Conservation (phyloP, 2,329 filamentous ascomycete genomes). For the Colletotrichum sp. region DNA sequence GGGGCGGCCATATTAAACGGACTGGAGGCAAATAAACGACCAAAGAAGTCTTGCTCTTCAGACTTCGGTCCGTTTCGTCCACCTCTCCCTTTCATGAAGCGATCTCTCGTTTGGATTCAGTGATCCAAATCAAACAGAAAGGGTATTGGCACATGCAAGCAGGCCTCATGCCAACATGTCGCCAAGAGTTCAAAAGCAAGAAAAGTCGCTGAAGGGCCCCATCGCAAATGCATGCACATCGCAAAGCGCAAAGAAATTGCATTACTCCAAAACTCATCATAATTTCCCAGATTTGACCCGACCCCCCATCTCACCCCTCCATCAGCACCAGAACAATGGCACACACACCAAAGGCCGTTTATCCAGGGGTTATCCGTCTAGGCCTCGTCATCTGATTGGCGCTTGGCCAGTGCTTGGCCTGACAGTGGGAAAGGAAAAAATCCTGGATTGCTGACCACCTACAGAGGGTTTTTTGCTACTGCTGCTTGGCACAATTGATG, state of each 20-base stretch:
- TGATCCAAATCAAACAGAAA: background rate
- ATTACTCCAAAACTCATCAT: background rate
- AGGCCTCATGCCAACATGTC: background rate
- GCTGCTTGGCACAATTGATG: background rate
- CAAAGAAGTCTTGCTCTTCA: background rate
- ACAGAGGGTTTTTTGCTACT: background rate
- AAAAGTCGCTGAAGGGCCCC: background rate
- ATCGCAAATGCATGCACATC: background rate
- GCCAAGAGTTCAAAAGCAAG: background rate
- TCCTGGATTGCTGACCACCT: background rate
- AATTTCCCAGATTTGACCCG: slow-evolving; percentile 2
- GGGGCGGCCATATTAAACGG: background rate
- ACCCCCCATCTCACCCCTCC: background rate
- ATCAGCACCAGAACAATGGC: background rate
- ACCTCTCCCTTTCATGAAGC: background rate
- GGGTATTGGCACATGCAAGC: background rate
- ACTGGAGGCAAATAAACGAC: background rate
- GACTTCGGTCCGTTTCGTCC: background rate
- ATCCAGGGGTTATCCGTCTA: slow-evolving; percentile 7
- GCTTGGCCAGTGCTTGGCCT: slow-evolving; percentile 12
- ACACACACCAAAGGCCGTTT: background rate
- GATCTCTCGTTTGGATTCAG: background rate
- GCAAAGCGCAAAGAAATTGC: slow-evolving; percentile 10
- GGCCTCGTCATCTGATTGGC: slow-evolving; percentile 9
- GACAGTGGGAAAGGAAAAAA: background rate